Evolutionary conservation across 345 rosid genomes (phyloP).

Genomic region (Ceriops decandra): DNA sequence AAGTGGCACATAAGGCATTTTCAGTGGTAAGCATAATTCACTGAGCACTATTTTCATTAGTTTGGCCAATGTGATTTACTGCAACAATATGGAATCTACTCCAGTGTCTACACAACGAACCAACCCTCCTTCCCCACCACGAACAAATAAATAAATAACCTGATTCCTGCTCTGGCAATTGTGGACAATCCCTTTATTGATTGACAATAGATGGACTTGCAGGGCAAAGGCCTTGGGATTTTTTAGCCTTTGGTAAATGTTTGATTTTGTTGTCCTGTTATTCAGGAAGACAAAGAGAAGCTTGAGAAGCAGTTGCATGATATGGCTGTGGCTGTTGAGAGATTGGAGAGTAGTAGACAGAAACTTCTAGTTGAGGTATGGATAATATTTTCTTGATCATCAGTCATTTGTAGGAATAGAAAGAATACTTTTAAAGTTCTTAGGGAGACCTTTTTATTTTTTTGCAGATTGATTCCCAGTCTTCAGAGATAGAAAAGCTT

Average conservation of each 20-base stretch:
- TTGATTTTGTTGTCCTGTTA: not conserved
- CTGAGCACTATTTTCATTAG: not conserved
- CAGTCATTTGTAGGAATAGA: slow-evolving; percentile 8
- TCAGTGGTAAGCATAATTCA: slow-evolving; percentile 53
- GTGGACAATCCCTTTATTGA: not conserved
- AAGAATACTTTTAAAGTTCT: slow-evolving; percentile 8
- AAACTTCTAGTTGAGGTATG: slow-evolving; percentile 89
- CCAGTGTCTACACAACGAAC: no score
- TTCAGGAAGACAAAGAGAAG: slow-evolving; percentile 80
- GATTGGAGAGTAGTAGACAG: slow-evolving; percentile 88
- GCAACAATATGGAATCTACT: no score
- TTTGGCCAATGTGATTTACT: no score
- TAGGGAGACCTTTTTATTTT: slow-evolving; percentile 6
- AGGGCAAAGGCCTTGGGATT: not conserved
- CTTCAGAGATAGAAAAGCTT: slow-evolving; percentile 91
- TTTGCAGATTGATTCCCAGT: slow-evolving; percentile 86
- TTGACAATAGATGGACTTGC: not conserved
- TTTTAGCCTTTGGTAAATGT: not conserved
- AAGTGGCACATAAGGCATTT: slow-evolving; percentile 37
- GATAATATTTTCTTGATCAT: slow-evolving; percentile 16
- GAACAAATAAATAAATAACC: not conserved
- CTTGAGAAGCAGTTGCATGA: slow-evolving; percentile 91
- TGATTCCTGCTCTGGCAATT: not conserved
- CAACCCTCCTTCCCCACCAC: no score
- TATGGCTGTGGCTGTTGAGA: slow-evolving; percentile 91